Conservation (phyloP, 225 moss, liverwort and hornwort species). For the Neckera pumila region DNA sequence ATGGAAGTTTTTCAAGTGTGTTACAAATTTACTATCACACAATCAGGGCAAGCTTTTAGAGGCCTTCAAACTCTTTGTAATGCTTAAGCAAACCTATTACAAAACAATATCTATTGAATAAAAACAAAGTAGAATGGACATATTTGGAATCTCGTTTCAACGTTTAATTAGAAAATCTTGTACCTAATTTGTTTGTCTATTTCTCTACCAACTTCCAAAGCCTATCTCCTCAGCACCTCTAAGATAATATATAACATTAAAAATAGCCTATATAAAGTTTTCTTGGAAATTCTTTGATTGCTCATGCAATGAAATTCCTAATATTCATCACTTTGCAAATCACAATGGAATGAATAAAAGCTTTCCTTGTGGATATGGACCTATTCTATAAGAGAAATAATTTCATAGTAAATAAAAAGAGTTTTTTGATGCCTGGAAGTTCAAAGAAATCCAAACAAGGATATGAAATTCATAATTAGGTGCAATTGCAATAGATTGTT, state of each 20-base stretch:
- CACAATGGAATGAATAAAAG: too few relatives aligned
- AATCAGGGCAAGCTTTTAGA: fast-evolving
- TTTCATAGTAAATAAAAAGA: background rate
- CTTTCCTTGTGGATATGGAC: too few relatives aligned
- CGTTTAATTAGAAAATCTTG: background rate
- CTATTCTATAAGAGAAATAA: background rate
- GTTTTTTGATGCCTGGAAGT: fast-evolving
- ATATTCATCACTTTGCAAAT: background rate
- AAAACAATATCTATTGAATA: background rate
- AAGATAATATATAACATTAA: background rate
- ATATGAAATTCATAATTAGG: background rate
- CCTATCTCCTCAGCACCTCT: fast-evolving
- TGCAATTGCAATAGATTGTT: background rate
- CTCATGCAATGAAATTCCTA: too few relatives aligned
- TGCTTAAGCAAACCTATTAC: background rate
- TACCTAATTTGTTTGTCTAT: background rate
- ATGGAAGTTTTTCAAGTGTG: fast-evolving
- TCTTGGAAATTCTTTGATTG: background rate
- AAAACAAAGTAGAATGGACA: background rate
- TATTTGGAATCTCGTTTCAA: background rate
- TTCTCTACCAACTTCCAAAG: background rate
- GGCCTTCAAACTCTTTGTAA: background rate
- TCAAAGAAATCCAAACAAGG: background rate
- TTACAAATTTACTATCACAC: fast-evolving
- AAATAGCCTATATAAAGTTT: background rate